A percentile compares a stretch with the other conserved stretches of the same genome.
Conservation (phyloP, 257 asterid species). For the Nicotiana sylvestris region DNA sequence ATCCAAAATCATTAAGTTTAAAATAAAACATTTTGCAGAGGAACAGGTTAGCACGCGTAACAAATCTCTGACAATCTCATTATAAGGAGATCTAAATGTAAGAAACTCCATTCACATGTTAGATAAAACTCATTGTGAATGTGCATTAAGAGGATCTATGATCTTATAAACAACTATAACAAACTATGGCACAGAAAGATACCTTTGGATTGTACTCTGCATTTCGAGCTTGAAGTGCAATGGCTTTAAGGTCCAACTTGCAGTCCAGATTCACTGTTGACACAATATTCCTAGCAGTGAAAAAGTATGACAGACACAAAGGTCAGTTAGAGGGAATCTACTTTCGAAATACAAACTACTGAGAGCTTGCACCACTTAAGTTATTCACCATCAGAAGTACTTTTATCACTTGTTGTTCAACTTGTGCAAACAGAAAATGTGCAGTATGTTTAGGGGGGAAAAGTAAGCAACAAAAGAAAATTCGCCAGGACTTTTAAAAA, state of each 20-base stretch:
- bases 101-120: not conserved
- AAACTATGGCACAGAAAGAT: not conserved
- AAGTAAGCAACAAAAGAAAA: not conserved
- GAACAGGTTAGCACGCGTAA: not conserved
- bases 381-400: not conserved
- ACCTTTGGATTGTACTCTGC: constrained; percentile 97
- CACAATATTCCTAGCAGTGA: constrained; percentile 62
- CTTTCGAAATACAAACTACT: not conserved
- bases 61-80: not conserved
- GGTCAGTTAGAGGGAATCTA: not conserved
- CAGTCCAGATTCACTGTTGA: constrained; percentile 89
- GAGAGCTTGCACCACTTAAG: not conserved
- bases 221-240: constrained; percentile 89
- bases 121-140: not conserved
- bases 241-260: constrained; percentile 86
- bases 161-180: not conserved
- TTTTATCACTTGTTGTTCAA: not conserved
- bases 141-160: not conserved
- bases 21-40: not conserved
- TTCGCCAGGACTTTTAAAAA: not conserved
- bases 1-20: not conserved
- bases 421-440: not conserved
- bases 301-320: not conserved
- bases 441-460: not conserved
- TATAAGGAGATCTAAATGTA: not conserved